A percentile compares a stretch with the other conserved stretches of the same genome.
These are phyloP conservation scores for Hansfordia pulvinata DNA, from an alignment of 2,329 filamentous ascomycete species.

Conservation along the genomic window DNA sequence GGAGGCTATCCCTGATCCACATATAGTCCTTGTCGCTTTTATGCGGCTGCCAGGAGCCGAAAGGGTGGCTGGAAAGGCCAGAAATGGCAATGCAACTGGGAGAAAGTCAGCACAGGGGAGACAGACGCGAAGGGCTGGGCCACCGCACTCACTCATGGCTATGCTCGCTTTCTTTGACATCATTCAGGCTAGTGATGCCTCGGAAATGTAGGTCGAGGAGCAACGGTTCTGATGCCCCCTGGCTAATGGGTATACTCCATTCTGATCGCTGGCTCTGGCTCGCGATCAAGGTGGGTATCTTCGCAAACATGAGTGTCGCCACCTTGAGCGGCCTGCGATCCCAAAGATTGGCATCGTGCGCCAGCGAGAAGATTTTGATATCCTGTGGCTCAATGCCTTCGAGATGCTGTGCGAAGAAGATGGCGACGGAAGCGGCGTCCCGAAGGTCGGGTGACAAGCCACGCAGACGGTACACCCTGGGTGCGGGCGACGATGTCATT, in stretches of 20 bases:
- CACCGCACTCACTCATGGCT: conserved; percentile 8
- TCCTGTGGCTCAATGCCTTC: neutral
- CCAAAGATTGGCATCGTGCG: neutral
- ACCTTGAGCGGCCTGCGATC: neutral
- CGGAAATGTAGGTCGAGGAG: conserved; percentile 10
- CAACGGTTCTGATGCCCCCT: conserved; percentile 1
- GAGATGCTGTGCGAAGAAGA: too few species aligned
- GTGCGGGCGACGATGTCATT: too few species aligned
- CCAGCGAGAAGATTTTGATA: neutral
- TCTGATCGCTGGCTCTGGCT: neutral
- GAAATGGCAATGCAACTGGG: conserved; percentile 11
- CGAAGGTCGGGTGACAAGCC: too few species aligned
- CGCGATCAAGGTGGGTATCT: neutral
- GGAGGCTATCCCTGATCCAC: conserved; percentile 14
- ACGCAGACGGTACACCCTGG: too few species aligned
- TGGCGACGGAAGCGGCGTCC: too few species aligned
- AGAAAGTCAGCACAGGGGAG: neutral
- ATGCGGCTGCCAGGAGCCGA: conserved; percentile 11
- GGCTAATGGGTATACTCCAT: neutral
- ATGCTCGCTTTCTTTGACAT: conserved; percentile 6
- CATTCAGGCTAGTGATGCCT: conserved; percentile 9
- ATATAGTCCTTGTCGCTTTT: conserved; percentile 9
- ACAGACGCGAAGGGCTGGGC: neutral
- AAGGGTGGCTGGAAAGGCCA: conserved; percentile 10
- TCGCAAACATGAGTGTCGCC: neutral